Conservation (phyloP, 2,329 filamentous ascomycete genomes). For the Hymenoscyphus albidus region DNA sequence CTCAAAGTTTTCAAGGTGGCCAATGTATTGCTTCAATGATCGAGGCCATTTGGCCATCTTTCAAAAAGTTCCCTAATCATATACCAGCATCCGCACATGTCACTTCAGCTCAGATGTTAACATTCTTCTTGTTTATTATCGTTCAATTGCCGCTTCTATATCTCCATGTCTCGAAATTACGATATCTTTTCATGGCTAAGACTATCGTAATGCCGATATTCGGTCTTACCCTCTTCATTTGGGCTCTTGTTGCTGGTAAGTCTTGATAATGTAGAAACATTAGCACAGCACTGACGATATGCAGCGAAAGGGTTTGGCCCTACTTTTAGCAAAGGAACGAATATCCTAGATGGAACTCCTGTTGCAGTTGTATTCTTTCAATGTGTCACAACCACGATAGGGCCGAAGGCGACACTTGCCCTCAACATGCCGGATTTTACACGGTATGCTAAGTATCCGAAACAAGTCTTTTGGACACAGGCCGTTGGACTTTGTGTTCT, state of each 20-base stretch:
- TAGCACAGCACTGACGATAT: background rate
- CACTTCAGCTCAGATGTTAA: slow-evolving; percentile 52
- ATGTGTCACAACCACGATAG: slow-evolving; percentile 25
- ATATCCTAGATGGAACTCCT: slow-evolving; percentile 22
- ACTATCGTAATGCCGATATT: slow-evolving; percentile 33
- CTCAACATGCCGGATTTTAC: slow-evolving; percentile 34
- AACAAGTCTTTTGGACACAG: slow-evolving; percentile 27
- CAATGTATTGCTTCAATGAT: slow-evolving; percentile 40
- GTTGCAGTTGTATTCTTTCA: slow-evolving; percentile 22
- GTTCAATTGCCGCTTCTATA: slow-evolving; percentile 40
- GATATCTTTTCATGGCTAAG: slow-evolving; percentile 50
- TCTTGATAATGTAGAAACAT: background rate
- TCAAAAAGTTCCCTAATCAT: slow-evolving; percentile 46
- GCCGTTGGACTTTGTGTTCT: slow-evolving; percentile 25
- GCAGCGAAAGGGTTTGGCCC: slow-evolving; percentile 25
- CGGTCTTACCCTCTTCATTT: slow-evolving; percentile 26
- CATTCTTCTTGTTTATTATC: slow-evolving; percentile 44
- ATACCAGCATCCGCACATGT: slow-evolving; percentile 47
- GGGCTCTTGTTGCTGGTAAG: slow-evolving; percentile 23
- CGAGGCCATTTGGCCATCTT: slow-evolving; percentile 50
- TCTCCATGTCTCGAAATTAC: slow-evolving; percentile 45
- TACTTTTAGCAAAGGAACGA: slow-evolving; percentile 23
- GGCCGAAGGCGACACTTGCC: slow-evolving; percentile 28
- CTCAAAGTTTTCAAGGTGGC: slow-evolving; percentile 26
- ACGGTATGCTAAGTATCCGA: slow-evolving; percentile 28